Base-by-base conservation (phyloP, 352 stramenopile genomes). In the Phytophthora sp. region DNA sequence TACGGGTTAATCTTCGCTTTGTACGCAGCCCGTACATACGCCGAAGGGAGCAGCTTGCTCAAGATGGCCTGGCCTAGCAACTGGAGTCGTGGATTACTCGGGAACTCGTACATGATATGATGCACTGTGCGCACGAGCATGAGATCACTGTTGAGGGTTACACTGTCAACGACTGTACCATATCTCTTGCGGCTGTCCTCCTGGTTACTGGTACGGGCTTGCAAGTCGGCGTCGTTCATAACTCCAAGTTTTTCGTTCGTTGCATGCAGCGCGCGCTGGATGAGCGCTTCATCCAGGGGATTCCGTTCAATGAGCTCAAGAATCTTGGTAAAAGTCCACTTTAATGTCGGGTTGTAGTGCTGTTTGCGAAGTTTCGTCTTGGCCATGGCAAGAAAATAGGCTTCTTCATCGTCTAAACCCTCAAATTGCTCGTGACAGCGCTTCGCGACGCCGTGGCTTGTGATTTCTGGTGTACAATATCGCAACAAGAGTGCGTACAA, bases 1-100 rank as follows among this genome's bases (percentile, higher is more conserved):
- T 91, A 90, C 44, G 83, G 81, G 44, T 94, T 81, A 29, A 94
- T 78, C 42, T 86, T 86, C 8, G 80, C 58, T 63, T 88, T 89
- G 78, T 93, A 93, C 41, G 71, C 63, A 27, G 81, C 81, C 47
- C 86, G 86, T 8, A 84, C 81, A 47, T 83, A 93, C 13, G 84
- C 80, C 0, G 71, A 87, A 7, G 84, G 84, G 1, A 93, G 61
- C 7, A 93, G 64, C 41, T 89, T 87, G 1, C 56, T 51, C 13
- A 93, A 62, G 5, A 85, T 57, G 18, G 56, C 53, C 47, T 88
- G 77, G 1, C 82, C 84, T 4, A 91, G 63, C 27, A 91, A 47
- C 52, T 93, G 84, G 11, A 93, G 58, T 31, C 80, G 80, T 41
- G 79, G 50, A 50, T 90, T 89, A 33, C 49, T 59, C 8, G 84